Percentiles rank a stretch among this genome's conserved stretches.
phyloP scores from a whole-genome alignment of 1,284 basidiomycete species.

The Ustilago esculenta region DNA sequence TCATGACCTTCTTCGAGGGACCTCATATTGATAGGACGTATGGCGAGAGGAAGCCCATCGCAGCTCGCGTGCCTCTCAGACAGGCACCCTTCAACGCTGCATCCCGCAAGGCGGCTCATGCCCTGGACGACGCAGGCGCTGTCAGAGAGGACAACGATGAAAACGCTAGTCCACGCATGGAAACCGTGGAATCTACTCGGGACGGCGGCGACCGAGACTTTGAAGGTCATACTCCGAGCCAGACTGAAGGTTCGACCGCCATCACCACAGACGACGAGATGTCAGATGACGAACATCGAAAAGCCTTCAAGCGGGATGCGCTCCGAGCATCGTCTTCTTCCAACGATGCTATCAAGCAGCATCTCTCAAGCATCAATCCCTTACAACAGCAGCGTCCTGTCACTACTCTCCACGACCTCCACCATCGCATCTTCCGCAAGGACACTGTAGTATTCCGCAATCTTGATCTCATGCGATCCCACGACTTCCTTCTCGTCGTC shows the following conservation, averaged over 20 bases:
- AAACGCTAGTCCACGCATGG: background rate
- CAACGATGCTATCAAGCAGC: conserved; percentile 35
- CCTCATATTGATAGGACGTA: conserved; percentile 75
- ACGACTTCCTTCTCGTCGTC: conserved; percentile 76
- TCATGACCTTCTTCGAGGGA: conserved; percentile 96
- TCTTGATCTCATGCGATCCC: conserved; percentile 81
- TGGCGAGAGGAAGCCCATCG: conserved; percentile 57
- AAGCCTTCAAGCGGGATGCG: conserved; percentile 14
- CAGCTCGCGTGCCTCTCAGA: conserved; percentile 34
- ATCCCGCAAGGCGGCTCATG: conserved; percentile 42
- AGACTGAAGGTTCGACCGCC: conserved; percentile 47
- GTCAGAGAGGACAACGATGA: background rate
- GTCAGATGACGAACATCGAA: conserved; percentile 23
- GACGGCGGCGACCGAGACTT: conserved; percentile 5
- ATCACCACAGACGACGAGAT: conserved; percentile 40
- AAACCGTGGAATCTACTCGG: background rate
- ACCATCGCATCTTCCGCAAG: conserved; percentile 88
- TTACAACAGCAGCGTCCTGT: conserved; percentile 10
- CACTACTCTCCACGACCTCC: conserved; percentile 80
- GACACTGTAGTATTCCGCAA: conserved; percentile 85
- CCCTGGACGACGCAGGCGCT: background rate
- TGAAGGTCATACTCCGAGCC: conserved; percentile 33
- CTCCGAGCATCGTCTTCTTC: conserved; percentile 37
- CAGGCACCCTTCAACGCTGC: conserved; percentile 57
- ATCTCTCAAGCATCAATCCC: conserved; percentile 14